A percentile compares a stretch with the other conserved stretches of the same genome.
Conservation (phyloP, 441 rosid species). For the Aquilaria agallochum region DNA sequence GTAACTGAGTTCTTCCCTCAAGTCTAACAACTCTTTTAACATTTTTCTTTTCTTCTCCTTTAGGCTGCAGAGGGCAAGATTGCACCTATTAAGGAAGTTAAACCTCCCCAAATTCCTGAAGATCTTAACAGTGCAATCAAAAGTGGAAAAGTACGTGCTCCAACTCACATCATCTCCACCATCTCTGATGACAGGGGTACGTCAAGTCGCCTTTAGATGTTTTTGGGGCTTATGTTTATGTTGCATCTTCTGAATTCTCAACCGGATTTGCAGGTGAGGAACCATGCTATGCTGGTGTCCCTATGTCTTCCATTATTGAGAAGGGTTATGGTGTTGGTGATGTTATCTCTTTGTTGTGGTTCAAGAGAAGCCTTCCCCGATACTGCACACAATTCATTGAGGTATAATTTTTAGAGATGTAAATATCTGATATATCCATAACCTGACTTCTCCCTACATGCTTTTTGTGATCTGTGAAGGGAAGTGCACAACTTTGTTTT, state of each 20-base stretch:
- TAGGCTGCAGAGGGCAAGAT: conserved; percentile 79
- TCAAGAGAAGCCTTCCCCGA: conserved; percentile 95
- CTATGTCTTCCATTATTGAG: conserved; percentile 93
- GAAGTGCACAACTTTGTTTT: not conserved
- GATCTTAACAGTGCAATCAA: conserved; percentile 89
- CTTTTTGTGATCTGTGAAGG: not conserved
- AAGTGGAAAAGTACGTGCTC: conserved; percentile 96
- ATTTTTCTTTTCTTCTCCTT: conserved; percentile 4
- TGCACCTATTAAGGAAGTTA: conserved; percentile 65
- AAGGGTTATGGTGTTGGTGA: conserved; percentile 92
- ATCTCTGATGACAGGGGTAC: conserved; percentile 95
- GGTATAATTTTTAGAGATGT: conserved; percentile 31
- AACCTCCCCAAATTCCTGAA: conserved; percentile 90
- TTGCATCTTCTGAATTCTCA: conserved; percentile 5
- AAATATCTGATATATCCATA: not conserved
- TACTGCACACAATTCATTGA: conserved; percentile 91
- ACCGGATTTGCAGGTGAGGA: conserved; percentile 64
- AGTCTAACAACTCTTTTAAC: conserved; percentile 2
- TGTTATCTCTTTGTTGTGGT: conserved; percentile 94
- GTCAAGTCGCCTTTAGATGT: conserved; percentile 2
- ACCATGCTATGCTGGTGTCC: conserved; percentile 97
- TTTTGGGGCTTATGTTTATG: conserved; percentile 5
- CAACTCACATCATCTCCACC: conserved; percentile 93
- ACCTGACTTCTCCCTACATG: no score
- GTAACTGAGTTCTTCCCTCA: not conserved